Evolutionary conservation across 2,329 filamentous ascomycete genomes (phyloP), one percentile per base, ranked within the genome.

Genomic region (Dissoconium aciculare): DNA sequence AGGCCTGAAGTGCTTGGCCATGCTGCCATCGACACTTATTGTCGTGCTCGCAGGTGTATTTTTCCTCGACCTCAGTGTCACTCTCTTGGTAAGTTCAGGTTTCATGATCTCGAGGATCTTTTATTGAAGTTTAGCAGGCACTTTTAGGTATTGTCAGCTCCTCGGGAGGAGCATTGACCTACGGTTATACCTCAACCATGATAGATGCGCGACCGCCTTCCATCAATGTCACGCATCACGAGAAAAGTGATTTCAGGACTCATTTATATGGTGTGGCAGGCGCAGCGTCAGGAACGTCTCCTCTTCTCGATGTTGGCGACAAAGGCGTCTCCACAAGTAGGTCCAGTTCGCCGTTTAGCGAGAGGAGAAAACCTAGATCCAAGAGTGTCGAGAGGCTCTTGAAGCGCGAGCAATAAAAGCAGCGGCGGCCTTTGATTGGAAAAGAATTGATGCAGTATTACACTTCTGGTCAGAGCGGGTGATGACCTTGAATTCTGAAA

Each of bases 1-100:
- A 49, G 91, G 92, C 51, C 77, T 82, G 36, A 92, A 91, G 63
- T 93, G 89, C 52, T 85, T 92, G 57, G 84, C 87, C 4, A 87
- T 84, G 4, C 89, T 81, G 47, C 81, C 92, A 39, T 93, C 83
- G 49, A 91, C 95, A 38, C 64, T 94, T 33, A 60, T 94, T 29
- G 91, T 81, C 51, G 84, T 85, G 40, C 43, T 94, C 10, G 80
- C 81, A 31, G 93, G 84, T 50, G 69, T 92, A 2, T 76, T 73
- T 57, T 78, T 93, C 42, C 93, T 95, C 52, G 69, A 85, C 29
- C 82, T 92, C 42, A 58, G 72, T 28, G 68, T 89, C 26, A 80
- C 78, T 1, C 48, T 65, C 15, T 71, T 73, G 41, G 83, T 91
- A 68, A 60, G 78, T 64, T 10, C 11, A 14, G 11, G 11, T 16